These are phyloP conservation scores for Austropuccinia psidii DNA, from an alignment of 1,284 basidiomycete species.

Conservation along the genomic window DNA sequence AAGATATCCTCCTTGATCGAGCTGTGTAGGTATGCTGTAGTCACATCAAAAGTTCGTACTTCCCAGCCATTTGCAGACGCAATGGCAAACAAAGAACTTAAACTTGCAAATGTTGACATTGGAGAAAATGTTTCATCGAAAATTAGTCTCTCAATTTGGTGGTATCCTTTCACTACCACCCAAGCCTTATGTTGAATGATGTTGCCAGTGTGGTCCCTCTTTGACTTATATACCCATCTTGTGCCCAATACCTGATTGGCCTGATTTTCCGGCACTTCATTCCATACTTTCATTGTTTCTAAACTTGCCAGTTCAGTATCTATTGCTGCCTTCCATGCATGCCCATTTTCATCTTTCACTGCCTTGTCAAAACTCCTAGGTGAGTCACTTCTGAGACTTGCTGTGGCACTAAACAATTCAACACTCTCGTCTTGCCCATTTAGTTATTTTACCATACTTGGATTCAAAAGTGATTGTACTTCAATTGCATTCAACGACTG, in stretches of 20 bases:
- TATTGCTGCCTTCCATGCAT: too few species aligned
- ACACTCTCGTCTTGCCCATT: too few species aligned
- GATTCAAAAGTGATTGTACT: too few species aligned
- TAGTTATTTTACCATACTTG: too few species aligned
- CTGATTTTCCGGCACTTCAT: background rate
- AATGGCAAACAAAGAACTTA: background rate
- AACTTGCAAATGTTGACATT: background rate
- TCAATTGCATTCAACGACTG: too few species aligned
- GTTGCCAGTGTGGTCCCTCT: background rate
- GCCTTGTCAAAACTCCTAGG: too few species aligned
- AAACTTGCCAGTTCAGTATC: too few species aligned
- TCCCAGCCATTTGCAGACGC: background rate
- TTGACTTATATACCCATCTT: background rate
- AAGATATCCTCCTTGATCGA: background rate
- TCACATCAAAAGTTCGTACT: conserved; percentile 2
- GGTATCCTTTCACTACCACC: background rate
- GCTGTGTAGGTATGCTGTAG: background rate
- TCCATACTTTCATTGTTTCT: too few species aligned
- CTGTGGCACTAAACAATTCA: too few species aligned
- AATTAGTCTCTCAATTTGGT: background rate
- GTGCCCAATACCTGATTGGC: background rate
- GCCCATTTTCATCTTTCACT: too few species aligned
- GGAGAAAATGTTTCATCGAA: background rate
- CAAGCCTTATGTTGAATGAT: background rate
- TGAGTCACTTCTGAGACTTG: too few species aligned